These are phyloP conservation scores for Venturiaceae sp. DNA, from an alignment of 2,329 filamentous ascomycete species.

Conservation along the genomic window DNA sequence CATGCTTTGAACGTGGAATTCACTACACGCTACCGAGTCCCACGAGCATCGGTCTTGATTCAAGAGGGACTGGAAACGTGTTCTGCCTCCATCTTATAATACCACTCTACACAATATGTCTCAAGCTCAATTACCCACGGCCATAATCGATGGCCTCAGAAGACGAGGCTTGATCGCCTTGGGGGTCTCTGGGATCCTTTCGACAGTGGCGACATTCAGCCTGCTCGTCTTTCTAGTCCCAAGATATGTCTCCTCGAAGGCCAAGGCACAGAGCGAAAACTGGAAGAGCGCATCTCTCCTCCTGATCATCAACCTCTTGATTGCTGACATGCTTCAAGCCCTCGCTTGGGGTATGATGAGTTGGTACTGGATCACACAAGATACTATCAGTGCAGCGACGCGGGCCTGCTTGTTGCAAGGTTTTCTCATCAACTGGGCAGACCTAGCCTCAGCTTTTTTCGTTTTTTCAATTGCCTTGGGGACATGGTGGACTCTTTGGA, in stretches of 20 bases:
- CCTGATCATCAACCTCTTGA: slow-evolving; percentile 42
- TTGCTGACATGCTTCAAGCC: slow-evolving; percentile 44
- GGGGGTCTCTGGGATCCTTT: slow-evolving; percentile 14
- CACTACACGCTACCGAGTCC: neutral
- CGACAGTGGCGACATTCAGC: slow-evolving; percentile 31
- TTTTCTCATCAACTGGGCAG: slow-evolving; percentile 42
- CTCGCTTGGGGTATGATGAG: slow-evolving; percentile 38
- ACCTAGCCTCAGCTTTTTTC: slow-evolving; percentile 43
- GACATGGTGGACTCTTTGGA: slow-evolving; percentile 29
- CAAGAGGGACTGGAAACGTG: no score
- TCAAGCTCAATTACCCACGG: neutral
- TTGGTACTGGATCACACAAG: slow-evolving; percentile 33
- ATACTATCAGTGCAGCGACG: slow-evolving; percentile 34
- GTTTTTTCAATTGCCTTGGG: slow-evolving; percentile 45
- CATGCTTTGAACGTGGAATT: neutral
- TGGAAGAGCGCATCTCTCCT: slow-evolving; percentile 46
- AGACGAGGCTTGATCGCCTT: neutral
- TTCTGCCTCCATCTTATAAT: neutral
- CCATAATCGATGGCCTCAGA: neutral
- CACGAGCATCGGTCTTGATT: neutral
- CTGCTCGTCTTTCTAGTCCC: slow-evolving; percentile 38
- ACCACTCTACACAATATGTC: neutral
- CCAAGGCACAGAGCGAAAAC: slow-evolving; percentile 28
- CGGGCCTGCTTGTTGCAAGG: slow-evolving; percentile 40
- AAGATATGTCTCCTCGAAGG: slow-evolving; percentile 21